phyloP scores from a whole-genome alignment of 2,329 filamentous ascomycete species.

The Rugonectria rugulosa region DNA sequence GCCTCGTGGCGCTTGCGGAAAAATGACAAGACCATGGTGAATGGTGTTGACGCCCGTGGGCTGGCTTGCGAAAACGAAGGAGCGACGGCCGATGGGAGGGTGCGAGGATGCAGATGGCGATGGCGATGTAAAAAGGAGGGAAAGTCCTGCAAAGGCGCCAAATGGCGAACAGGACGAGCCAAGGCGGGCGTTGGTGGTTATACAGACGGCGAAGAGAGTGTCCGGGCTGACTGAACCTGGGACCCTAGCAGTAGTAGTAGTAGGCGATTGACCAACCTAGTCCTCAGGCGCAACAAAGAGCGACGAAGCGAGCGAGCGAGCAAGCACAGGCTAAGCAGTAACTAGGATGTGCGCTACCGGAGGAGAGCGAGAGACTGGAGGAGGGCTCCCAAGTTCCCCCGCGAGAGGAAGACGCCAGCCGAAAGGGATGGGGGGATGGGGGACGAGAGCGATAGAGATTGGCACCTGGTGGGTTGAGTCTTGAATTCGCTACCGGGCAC shows the following conservation, averaged over 20 bases:
- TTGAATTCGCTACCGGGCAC: background rate
- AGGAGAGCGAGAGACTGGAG: slow-evolving; percentile 6
- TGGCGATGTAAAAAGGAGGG: slow-evolving; percentile 16
- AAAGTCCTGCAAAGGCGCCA: slow-evolving; percentile 6
- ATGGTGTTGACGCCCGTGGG: slow-evolving; percentile 21
- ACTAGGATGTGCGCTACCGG: no score
- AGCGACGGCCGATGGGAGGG: slow-evolving; percentile 8
- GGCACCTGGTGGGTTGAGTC: slow-evolving; percentile 7
- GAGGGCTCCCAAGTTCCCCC: no score
- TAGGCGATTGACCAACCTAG: no score
- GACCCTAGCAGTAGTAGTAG: no score
- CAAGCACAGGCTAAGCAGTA: no score
- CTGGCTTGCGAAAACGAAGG: slow-evolving; percentile 4
- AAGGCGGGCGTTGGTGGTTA: slow-evolving; percentile 16
- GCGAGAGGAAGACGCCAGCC: slow-evolving; percentile 9
- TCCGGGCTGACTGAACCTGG: slow-evolving; percentile 7
- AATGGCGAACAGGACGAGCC: slow-evolving; percentile 4
- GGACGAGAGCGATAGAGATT: slow-evolving; percentile 17
- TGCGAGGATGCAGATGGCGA: slow-evolving; percentile 10
- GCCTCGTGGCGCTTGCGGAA: slow-evolving; percentile 57
- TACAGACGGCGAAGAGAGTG: slow-evolving; percentile 17
- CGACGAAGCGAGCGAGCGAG: slow-evolving; percentile 9
- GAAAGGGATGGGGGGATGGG: background rate
- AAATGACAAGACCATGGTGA: slow-evolving; percentile 45
- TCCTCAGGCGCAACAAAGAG: slow-evolving; percentile 8